phyloP scores from a whole-genome alignment of 352 stramenopile species.

The Globisporangium nodosum region DNA sequence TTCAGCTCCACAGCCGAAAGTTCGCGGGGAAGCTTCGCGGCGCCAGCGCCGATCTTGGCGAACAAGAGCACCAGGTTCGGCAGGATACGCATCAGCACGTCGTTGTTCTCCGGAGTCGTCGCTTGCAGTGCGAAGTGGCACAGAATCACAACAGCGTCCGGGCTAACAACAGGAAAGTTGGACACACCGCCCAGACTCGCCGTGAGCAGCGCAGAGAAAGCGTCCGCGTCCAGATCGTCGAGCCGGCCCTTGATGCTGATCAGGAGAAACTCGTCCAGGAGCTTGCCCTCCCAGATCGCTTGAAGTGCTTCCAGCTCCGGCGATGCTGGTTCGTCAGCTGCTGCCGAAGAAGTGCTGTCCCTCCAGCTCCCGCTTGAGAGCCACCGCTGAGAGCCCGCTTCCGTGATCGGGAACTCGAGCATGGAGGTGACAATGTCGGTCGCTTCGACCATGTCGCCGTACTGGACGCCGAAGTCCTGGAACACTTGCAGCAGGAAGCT shows the following conservation, averaged over 20 bases:
- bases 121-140: slow-evolving; percentile 53
- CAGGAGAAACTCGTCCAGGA: slow-evolving; percentile 76
- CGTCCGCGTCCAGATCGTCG: slow-evolving; percentile 47
- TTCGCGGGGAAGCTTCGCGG: slow-evolving; percentile 29
- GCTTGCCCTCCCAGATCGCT: slow-evolving; percentile 67
- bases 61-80: slow-evolving; percentile 54
- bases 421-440: slow-evolving; percentile 50
- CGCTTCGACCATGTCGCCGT: slow-evolving; percentile 52
- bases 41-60: slow-evolving; percentile 22
- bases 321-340: background rate
- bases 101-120: slow-evolving; percentile 26
- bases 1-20: slow-evolving; percentile 49
- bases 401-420: slow-evolving; percentile 49
- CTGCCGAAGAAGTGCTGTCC: background rate
- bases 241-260: slow-evolving; percentile 72
- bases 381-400: slow-evolving; percentile 36
- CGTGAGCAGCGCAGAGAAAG: slow-evolving; percentile 46
- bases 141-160: slow-evolving; percentile 66
- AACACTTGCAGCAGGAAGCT: slow-evolving; percentile 65
- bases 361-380: slow-evolving; percentile 56
- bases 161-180: slow-evolving; percentile 47
- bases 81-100: slow-evolving; percentile 55
- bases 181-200: slow-evolving; percentile 43
- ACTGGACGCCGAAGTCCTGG: slow-evolving; percentile 61
- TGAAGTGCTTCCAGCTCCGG: slow-evolving; percentile 23